Conservation (phyloP, 2,329 filamentous ascomycete genomes). For the Aspergillus sp. region DNA sequence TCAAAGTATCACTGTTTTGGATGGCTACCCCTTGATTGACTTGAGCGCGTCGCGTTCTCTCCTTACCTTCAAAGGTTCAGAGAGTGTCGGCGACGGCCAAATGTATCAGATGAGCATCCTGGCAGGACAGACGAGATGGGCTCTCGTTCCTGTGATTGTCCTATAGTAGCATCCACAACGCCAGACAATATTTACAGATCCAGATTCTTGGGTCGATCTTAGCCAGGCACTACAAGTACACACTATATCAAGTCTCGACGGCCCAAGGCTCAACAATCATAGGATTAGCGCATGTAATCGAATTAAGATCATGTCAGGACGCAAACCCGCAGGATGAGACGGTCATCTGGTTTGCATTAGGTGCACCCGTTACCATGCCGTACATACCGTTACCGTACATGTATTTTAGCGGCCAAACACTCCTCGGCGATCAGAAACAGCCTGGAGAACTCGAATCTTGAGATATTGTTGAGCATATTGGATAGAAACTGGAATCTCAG, state of each 20-base stretch:
- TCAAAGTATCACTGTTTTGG: not conserved
- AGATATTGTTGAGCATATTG: not conserved
- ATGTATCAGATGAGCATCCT: not conserved
- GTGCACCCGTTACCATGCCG: not conserved
- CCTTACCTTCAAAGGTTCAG: not conserved
- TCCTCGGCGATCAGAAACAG: not conserved
- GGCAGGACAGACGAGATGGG: not conserved
- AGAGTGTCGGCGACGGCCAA: not conserved
- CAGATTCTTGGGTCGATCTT: conserved; percentile 6
- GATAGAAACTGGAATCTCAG: not conserved
- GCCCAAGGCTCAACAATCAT: not conserved
- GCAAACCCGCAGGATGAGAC: conserved; percentile 21
- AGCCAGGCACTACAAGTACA: conserved; percentile 4
- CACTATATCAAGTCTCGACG: not conserved
- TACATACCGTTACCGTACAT: conserved; percentile 14
- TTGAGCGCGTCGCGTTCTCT: not conserved
- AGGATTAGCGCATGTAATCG: conserved; percentile 14
- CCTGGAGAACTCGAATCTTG: not conserved
- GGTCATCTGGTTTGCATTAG: conserved; percentile 18
- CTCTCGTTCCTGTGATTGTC: not conserved
- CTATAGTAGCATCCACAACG: not conserved
- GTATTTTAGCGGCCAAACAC: conserved; percentile 1
- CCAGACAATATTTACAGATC: not conserved
- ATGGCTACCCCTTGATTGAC: conserved; percentile 8
- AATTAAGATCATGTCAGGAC: conserved; percentile 23